A percentile compares a stretch with the other conserved stretches of the same genome.
Evolutionary conservation across 345 rosid species (phyloP).

Genomic region (Eucalyptus albens): DNA sequence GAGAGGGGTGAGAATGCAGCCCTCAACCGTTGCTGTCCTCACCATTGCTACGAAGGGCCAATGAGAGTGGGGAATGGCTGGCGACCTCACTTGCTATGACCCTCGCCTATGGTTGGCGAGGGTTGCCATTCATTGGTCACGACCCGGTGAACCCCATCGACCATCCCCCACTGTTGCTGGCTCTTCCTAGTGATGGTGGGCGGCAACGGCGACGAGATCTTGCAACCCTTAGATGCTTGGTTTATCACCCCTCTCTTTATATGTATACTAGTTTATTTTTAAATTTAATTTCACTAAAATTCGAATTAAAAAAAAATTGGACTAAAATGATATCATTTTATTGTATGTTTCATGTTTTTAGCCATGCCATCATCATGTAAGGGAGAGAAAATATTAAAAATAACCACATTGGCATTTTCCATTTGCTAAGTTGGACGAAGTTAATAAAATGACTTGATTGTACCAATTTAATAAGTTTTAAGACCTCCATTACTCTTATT

Average conservation of each 20-base stretch:
- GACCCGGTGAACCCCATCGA: rapidly evolving
- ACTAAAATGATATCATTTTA: not conserved
- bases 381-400: too few relatives aligned
- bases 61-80: rapidly evolving
- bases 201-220: rapidly evolving
- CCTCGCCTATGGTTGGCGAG: not conserved
- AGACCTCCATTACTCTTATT: not conserved
- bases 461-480: too few relatives aligned
- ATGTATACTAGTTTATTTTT: too few relatives aligned
- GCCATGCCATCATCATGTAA: not conserved
- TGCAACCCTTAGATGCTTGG: not conserved
- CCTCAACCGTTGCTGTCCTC: not conserved
- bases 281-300: too few relatives aligned
- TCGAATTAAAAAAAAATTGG: not conserved
- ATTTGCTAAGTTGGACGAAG: not conserved
- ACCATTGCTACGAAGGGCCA: not conserved
- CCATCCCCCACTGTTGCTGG: not conserved
- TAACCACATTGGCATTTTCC: too few relatives aligned
- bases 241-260: not conserved
- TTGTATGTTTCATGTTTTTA: not conserved
- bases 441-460: too few relatives aligned
- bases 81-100: not conserved
- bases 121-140: not conserved
- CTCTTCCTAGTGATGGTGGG: not conserved
- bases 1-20: not conserved